Conservation (phyloP, 768 basidiomycete species). For the Daedaleopsis sinensis region DNA sequence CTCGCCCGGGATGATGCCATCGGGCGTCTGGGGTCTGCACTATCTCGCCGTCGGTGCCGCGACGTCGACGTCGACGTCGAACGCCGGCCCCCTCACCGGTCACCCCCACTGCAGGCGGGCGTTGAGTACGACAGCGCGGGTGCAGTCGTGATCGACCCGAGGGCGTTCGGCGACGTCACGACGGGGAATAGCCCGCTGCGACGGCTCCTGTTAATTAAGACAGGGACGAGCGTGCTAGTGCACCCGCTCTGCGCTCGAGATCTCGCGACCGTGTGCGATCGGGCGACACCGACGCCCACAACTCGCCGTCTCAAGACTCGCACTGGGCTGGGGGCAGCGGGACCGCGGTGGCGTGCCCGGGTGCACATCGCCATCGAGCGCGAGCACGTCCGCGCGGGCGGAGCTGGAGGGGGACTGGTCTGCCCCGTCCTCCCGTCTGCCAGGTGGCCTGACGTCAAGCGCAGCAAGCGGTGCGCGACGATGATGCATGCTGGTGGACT, state of each 20-base stretch:
- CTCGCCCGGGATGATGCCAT: too few relatives aligned
- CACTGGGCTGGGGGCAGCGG: background rate
- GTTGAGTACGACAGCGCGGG: conserved; percentile 9
- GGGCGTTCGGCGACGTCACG: conserved; percentile 11
- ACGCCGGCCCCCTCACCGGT: too few relatives aligned
- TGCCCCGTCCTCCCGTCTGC: too few relatives aligned
- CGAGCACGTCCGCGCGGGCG: background rate
- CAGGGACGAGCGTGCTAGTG: conserved; percentile 15
- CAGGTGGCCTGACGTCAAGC: background rate
- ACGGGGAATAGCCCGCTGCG: conserved; percentile 7
- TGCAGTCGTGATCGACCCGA: conserved; percentile 10
- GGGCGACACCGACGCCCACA: background rate
- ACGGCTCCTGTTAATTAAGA: conserved; percentile 22
- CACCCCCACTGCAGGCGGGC: background rate
- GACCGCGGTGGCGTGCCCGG: background rate
- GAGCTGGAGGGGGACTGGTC: too few relatives aligned
- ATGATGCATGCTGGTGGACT: background rate
- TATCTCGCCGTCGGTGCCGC: too few relatives aligned
- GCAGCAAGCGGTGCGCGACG: background rate
- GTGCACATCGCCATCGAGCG: too few relatives aligned
- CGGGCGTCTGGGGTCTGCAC: too few relatives aligned
- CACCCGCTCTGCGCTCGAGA: conserved; percentile 18
- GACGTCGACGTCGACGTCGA: too few relatives aligned
- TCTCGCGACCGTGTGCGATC: conserved; percentile 8
- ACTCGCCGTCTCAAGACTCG: too few relatives aligned